Percentiles rank a stretch among this genome's conserved stretches.
phyloP scores from a whole-genome alignment of 441 rosid species.

The Jatropha podagrica region DNA sequence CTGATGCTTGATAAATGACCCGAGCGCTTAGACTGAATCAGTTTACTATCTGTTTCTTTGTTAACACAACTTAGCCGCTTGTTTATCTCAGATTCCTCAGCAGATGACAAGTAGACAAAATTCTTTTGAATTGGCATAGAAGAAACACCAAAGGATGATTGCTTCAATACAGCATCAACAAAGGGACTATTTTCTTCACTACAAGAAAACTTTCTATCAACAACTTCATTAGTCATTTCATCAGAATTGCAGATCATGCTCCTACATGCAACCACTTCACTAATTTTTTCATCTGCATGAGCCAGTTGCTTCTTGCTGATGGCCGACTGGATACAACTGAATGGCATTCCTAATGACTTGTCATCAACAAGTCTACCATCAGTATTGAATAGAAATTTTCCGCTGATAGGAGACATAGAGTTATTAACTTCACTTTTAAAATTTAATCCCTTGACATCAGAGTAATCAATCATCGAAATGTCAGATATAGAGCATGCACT shows the following conservation, averaged over 20 bases:
- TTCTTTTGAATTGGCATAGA: constrained; percentile 27
- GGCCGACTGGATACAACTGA: constrained; percentile 29
- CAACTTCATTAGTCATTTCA: constrained; percentile 28
- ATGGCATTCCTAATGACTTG: constrained; percentile 27
- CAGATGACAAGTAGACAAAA: constrained; percentile 23
- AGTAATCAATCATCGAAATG: constrained; percentile 31
- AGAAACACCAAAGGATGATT: constrained; percentile 32
- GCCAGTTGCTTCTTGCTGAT: constrained; percentile 26
- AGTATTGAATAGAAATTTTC: constrained; percentile 30
- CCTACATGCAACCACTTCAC: constrained; percentile 31
- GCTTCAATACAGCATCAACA: constrained; percentile 33
- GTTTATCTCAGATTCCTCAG: constrained; percentile 34
- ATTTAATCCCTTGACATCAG: constrained; percentile 35
- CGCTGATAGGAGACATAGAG: constrained; percentile 29
- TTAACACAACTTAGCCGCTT: constrained; percentile 32
- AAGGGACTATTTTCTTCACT: constrained; percentile 28
- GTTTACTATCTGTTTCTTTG: constrained; percentile 38
- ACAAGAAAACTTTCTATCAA: constrained; percentile 20
- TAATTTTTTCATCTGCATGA: constrained; percentile 31
- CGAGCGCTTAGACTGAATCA: constrained; percentile 33
- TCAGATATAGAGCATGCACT: constrained; percentile 38
- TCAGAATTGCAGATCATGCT: constrained; percentile 33
- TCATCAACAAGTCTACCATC: constrained; percentile 32
- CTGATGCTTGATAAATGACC: constrained; percentile 49
- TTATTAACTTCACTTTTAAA: constrained; percentile 37